phyloP scores from a whole-genome alignment of 2,329 filamentous ascomycete genomes.

The Colletotrichum incanum region DNA sequence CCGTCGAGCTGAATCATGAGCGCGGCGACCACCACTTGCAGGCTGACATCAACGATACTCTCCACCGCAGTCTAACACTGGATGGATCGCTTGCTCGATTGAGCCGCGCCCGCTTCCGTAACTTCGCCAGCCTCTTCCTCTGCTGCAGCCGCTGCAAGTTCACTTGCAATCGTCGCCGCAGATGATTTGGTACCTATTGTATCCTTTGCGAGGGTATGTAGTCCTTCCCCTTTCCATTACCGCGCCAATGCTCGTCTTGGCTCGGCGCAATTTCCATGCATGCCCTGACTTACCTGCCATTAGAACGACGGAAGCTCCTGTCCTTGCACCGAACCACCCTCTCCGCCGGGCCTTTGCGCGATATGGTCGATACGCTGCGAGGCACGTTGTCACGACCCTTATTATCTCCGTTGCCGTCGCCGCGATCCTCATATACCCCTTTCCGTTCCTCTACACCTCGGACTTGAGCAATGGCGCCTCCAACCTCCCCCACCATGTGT shows the following conservation, averaged over 20 bases:
- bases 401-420: slow-evolving; percentile 81
- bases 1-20: slow-evolving; percentile 35
- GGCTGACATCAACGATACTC: slow-evolving; percentile 8
- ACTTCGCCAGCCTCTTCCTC: slow-evolving; percentile 23
- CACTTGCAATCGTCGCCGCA: slow-evolving; percentile 43
- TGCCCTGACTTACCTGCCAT: slow-evolving; percentile 33
- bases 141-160: slow-evolving; percentile 38
- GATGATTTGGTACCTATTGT: slow-evolving; percentile 86
- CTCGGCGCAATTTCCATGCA: slow-evolving; percentile 17
- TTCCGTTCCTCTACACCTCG: slow-evolving; percentile 81
- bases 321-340: slow-evolving; percentile 75
- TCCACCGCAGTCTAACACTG: slow-evolving; percentile 24
- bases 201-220: slow-evolving; percentile 81
- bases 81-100: slow-evolving; percentile 33
- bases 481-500: slow-evolving; percentile 83
- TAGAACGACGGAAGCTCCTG: slow-evolving; percentile 82
- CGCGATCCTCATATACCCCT: slow-evolving; percentile 80
- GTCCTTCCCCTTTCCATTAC: slow-evolving; percentile 18
- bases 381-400: slow-evolving; percentile 82
- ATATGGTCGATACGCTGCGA: slow-evolving; percentile 79
- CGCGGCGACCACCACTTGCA: slow-evolving; percentile 26
- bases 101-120: slow-evolving; percentile 29
- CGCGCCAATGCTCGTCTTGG: background rate
- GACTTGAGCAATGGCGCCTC: slow-evolving; percentile 81
- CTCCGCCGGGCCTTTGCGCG: slow-evolving; percentile 76